A percentile compares a stretch with the other conserved stretches of the same genome.
These are phyloP conservation scores for Monotropa hypopitys DNA, from an alignment of 179 eudicot species.

Conservation along the genomic window DNA sequence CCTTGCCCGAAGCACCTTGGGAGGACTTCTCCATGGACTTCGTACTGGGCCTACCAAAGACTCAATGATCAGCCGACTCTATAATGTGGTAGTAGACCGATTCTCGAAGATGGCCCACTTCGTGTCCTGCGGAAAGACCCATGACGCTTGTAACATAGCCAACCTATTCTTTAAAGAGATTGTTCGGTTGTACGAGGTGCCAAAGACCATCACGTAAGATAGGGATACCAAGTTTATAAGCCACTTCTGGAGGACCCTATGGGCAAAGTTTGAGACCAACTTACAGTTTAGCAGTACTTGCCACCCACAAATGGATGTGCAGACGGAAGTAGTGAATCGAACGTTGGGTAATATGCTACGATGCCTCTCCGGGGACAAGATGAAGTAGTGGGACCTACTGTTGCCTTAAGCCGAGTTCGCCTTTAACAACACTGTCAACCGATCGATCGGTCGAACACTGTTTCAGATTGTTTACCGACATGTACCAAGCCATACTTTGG, in stretches of 20 bases:
- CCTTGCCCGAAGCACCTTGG: too few relatives aligned
- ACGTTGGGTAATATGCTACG: not conserved
- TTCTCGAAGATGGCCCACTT: slow-evolving; percentile 16
- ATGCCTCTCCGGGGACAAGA: not conserved
- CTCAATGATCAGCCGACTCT: too few relatives aligned
- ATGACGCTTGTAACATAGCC: not conserved
- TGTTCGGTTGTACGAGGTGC: not conserved
- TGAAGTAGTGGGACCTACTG: not conserved
- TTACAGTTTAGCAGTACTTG: not conserved
- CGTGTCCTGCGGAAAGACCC: not conserved
- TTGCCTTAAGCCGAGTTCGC: not conserved
- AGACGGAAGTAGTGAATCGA: not conserved
- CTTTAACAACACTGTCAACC: not conserved
- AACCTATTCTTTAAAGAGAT: not conserved
- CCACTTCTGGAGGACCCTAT: not conserved
- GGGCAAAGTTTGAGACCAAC: not conserved
- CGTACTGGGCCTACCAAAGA: too few relatives aligned
- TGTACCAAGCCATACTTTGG: too few relatives aligned
- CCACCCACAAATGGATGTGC: not conserved
- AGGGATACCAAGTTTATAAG: not conserved
- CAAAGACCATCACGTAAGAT: not conserved
- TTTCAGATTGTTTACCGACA: not conserved
- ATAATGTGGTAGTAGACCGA: too few relatives aligned
- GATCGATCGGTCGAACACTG: not conserved
- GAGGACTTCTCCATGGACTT: too few relatives aligned